Conservation (phyloP, 352 stramenopile genomes). For the Pythium biforme region DNA sequence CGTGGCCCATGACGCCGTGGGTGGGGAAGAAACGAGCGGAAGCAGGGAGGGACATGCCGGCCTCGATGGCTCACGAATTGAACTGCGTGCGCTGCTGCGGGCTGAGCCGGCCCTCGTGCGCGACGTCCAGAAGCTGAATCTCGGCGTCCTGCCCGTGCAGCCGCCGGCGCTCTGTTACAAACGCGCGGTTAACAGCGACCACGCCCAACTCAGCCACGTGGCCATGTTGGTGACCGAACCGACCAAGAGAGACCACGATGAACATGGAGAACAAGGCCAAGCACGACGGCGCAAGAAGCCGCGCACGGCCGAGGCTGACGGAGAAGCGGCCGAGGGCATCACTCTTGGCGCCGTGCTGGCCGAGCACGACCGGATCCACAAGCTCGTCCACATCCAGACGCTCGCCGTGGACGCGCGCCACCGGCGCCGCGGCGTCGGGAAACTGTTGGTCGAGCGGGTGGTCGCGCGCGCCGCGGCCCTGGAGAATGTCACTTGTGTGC, state of each 20-base stretch:
- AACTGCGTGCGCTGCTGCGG: slow-evolving; percentile 47
- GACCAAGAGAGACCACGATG: background rate
- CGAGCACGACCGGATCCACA: slow-evolving; percentile 26
- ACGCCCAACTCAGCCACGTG: slow-evolving; percentile 45
- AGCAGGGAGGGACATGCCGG: background rate
- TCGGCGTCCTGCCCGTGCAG: slow-evolving; percentile 65
- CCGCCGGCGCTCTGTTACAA: slow-evolving; percentile 62
- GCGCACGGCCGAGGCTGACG: slow-evolving; percentile 15
- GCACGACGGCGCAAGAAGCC: background rate
- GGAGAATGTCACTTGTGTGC: slow-evolving; percentile 22
- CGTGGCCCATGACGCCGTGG: too few species aligned
- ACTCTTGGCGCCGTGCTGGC: slow-evolving; percentile 20
- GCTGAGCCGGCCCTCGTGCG: slow-evolving; percentile 38
- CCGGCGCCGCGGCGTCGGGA: slow-evolving; percentile 26
- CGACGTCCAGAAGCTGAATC: slow-evolving; percentile 63
- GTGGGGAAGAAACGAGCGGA: too few species aligned
- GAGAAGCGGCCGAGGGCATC: slow-evolving; percentile 2
- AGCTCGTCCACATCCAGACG: slow-evolving; percentile 27
- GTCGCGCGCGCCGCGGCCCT: slow-evolving; percentile 25
- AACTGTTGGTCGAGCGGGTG: slow-evolving; percentile 36
- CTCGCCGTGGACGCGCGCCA: slow-evolving; percentile 21
- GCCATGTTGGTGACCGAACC: slow-evolving; percentile 12
- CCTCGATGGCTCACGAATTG: slow-evolving; percentile 12
- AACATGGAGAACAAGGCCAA: background rate
- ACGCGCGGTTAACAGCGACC: slow-evolving; percentile 47